These are phyloP conservation scores for Pichia ethanolica DNA, from an alignment of 805 yeast genomes.

Conservation along the genomic window DNA sequence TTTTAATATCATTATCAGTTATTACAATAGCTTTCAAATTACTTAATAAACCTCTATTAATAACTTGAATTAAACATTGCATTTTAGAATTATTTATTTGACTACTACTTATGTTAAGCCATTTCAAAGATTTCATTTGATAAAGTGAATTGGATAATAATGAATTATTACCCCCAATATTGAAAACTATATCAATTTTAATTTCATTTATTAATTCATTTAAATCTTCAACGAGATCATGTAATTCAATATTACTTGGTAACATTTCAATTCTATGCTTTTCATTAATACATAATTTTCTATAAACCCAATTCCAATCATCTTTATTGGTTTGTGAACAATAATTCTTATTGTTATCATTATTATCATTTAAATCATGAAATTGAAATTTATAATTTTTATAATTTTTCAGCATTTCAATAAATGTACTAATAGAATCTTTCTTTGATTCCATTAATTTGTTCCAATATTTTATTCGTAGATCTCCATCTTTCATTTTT, in stretches of 20 bases:
- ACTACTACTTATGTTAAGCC: conserved; percentile 5
- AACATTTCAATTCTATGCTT: conserved; percentile 11
- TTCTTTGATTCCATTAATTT: not conserved
- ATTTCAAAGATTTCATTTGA: conserved; percentile 3
- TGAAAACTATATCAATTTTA: conserved; percentile 5
- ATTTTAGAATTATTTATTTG: conserved; percentile 1
- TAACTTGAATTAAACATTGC: conserved; percentile 7
- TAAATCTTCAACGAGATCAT: conserved; percentile 4
- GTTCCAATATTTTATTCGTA: conserved; percentile 1
- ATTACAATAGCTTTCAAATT: conserved; percentile 6
- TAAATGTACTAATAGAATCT: conserved; percentile 5
- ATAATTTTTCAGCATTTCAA: conserved; percentile 1
- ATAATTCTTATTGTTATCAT: not conserved
- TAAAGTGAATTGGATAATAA: not conserved
- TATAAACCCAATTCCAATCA: conserved; percentile 9
- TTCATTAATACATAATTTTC: conserved; percentile 1
- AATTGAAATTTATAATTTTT: not conserved
- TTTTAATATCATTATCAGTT: conserved; percentile 5
- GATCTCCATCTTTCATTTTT: not conserved
- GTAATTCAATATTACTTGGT: conserved; percentile 9
- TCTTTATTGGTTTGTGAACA: not conserved
- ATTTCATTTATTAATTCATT: not conserved
- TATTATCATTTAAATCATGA: not conserved
- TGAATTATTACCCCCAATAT: conserved; percentile 2
- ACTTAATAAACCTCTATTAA: conserved; percentile 6